Evolutionary conservation across 1,284 basidiomycete species (phyloP), one percentile per base, ranked within the genome.

Genomic region (Tylopilus sp.): DNA sequence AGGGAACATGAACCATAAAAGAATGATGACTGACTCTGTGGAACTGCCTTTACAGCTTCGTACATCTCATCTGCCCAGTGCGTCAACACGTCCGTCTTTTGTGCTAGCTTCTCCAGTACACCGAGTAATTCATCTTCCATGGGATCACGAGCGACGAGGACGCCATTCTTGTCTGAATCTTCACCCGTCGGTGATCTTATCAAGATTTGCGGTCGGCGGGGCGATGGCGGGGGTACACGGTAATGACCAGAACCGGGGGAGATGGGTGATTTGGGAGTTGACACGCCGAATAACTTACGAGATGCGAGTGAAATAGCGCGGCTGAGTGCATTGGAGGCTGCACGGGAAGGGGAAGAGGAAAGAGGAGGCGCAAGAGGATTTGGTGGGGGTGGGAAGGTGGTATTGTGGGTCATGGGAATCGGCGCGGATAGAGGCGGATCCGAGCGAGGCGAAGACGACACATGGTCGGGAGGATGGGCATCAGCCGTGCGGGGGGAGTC

Each of bases 61-160:
- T 97, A 92, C 87, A 96, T 95, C 77, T 93, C 90, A 79, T 99
- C 97, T 44, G 95, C 97, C 87, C 97, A 97, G 69, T 95, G 92
- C 60, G 93, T 93, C 62, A 99, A 82, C 47, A 97, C 95, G 68
- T 95, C 93, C 32, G 97, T 96, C 86, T 99, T 99, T 84, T 98
- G 95, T 15, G 96, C 97, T 0, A 96, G 81, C 69, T 97, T 94
- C 76, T 98, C 96, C 51, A 99, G 83, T 26, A 81, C 79, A 4
- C 84, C 87, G 15, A 98, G 81, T 12, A 99, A 80, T 64, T 89
- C 89, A 65, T 95, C 93, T 71, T 98, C 96, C 59, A 92, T 83
- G 0, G 94, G 91, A 72, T 97, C 93, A n/a, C 86, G 78, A 63
- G 82, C 80, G 13, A 64, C 75, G 7, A 61, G 60, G 15, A 55